A percentile compares a stretch with the other conserved stretches of the same genome.
These are phyloP conservation scores for Dichotomopilus funicola DNA, from an alignment of 2,329 filamentous ascomycete genomes.

Conservation along the genomic window DNA sequence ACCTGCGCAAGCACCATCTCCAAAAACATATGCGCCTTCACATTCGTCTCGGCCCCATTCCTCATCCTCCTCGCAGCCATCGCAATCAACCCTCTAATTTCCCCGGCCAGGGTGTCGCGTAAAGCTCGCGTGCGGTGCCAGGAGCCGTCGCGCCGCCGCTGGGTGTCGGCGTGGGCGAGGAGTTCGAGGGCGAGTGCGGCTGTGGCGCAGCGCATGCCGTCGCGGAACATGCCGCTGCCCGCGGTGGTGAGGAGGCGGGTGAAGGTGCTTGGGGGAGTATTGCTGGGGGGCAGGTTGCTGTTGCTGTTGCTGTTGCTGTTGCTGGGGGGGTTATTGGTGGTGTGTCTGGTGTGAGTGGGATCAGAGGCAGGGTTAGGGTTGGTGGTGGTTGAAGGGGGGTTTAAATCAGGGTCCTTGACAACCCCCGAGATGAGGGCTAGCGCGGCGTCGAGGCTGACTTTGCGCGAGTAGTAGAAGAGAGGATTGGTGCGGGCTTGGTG, in stretches of 20 bases:
- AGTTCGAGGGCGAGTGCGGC: constrained; percentile 33
- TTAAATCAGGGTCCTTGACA: too few relatives aligned
- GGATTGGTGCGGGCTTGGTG: constrained; percentile 37
- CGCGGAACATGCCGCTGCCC: constrained; percentile 36
- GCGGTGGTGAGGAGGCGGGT: constrained; percentile 31
- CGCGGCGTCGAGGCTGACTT: constrained; percentile 39
- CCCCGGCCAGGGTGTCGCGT: constrained; percentile 29
- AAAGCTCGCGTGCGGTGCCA: background rate
- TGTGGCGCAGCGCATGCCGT: constrained; percentile 32
- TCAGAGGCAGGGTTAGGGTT: background rate
- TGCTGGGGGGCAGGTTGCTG: too few relatives aligned
- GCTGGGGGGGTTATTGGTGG: background rate
- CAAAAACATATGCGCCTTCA: constrained; percentile 38
- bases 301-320: background rate
- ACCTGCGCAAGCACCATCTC: constrained; percentile 13
- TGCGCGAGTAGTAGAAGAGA: constrained; percentile 44
- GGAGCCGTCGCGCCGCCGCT: constrained; percentile 1
- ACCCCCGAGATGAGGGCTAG: constrained; percentile 31
- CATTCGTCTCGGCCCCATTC: constrained; percentile 38
- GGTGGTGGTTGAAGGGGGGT: constrained; percentile 4
- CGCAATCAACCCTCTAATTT: constrained; percentile 25
- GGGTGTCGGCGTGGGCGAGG: constrained; percentile 26
- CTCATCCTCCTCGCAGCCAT: constrained; percentile 30
- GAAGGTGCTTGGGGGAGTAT: too few relatives aligned
- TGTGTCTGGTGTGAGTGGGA: background rate